Conservation (phyloP, 331 rosid genomes). For the Arachis monticola region DNA sequence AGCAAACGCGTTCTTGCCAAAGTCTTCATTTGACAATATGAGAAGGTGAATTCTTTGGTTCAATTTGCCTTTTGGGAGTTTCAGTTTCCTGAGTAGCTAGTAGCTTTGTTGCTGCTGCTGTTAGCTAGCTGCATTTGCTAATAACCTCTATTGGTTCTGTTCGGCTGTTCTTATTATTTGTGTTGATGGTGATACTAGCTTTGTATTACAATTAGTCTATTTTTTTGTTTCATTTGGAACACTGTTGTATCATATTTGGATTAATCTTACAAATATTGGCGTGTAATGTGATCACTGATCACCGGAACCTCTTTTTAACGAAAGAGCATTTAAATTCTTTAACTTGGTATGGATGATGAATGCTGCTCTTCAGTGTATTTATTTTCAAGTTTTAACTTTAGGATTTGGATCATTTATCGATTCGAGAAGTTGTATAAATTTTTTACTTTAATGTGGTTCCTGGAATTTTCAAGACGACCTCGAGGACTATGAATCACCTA, state of each 20-base stretch:
- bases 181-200: constrained; percentile 3
- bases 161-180: constrained; percentile 9
- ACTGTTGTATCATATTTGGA: not conserved
- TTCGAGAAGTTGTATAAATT: no score
- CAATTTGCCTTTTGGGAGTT: constrained; percentile 31
- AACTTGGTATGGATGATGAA: no score
- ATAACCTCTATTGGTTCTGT: constrained; percentile 11
- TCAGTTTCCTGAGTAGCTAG: constrained; percentile 6
- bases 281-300: not conserved
- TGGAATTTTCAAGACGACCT: constrained; percentile 5
- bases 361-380: not conserved
- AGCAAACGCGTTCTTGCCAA: constrained; percentile 26
- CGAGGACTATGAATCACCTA: not conserved
- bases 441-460: not conserved
- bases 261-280: not conserved
- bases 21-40: constrained; percentile 22
- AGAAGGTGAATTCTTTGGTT: constrained; percentile 27
- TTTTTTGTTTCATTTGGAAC: not conserved
- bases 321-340: constrained; percentile 8
- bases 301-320: not conserved
- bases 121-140: constrained; percentile 2
- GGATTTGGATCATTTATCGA: no score
- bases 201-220: not conserved
- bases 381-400: not conserved
- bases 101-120: constrained; percentile 1